Evolutionary conservation across 345 rosid species (phyloP).

Genomic region (Brassica nigra): DNA sequence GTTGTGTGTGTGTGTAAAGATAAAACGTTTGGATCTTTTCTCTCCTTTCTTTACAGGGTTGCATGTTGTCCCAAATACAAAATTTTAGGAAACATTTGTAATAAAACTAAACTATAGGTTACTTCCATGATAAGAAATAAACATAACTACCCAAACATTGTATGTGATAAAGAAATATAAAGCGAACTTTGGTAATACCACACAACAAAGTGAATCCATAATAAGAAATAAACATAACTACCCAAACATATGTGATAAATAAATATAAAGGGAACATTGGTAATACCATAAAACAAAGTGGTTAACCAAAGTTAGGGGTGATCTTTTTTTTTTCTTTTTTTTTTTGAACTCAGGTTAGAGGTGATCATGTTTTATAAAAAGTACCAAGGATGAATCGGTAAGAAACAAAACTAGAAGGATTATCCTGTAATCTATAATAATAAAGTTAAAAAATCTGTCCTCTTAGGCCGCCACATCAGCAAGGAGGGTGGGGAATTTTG

Average conservation of each 20-base stretch:
- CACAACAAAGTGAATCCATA: not conserved
- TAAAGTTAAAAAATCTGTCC: too few species aligned
- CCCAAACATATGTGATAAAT: too few species aligned
- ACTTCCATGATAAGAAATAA: not conserved
- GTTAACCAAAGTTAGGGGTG: not conserved
- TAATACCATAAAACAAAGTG: too few species aligned
- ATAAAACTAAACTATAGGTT: not conserved
- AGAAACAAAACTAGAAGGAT: not conserved
- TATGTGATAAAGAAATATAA: not conserved
- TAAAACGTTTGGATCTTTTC: too few species aligned
- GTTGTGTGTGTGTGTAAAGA: conserved; percentile 20
- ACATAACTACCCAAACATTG: not conserved
- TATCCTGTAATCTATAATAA: not conserved
- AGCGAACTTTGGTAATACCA: not conserved
- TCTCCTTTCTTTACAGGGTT: not conserved
- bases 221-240: not conserved
- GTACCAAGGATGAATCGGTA: not conserved
- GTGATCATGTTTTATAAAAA: not conserved
- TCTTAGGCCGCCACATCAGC: too few species aligned
- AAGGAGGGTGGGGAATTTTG: too few species aligned
- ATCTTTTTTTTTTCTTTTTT: too few species aligned
- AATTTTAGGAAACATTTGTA: not conserved
- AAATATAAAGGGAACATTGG: too few species aligned
- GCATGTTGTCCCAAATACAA: not conserved
- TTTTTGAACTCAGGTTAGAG: too few species aligned